A percentile compares a stretch with the other conserved stretches of the same genome.
Evolutionary conservation across 1,139 yeast species (phyloP).

Genomic region (Scheffersomyces titani): DNA sequence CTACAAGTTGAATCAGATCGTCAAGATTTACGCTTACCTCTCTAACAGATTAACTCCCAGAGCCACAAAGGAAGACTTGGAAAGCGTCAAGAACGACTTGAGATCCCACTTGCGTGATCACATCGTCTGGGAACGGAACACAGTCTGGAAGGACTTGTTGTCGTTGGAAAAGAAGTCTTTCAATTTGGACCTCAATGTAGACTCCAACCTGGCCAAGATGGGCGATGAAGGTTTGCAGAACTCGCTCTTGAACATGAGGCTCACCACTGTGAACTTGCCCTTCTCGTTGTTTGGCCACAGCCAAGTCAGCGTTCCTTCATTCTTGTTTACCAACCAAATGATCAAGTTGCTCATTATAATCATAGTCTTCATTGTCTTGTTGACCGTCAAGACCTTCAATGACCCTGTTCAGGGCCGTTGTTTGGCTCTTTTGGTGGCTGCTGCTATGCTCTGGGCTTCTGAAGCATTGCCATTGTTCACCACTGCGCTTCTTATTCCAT

Average conservation of each 20-base stretch:
- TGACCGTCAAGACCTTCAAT: constrained; percentile 60
- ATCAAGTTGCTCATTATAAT: constrained; percentile 49
- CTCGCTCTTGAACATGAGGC: constrained; percentile 25
- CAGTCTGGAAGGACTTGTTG: constrained; percentile 96
- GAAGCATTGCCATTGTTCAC: constrained; percentile 89
- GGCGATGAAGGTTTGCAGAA: constrained; percentile 29
- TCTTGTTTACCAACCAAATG: constrained; percentile 34
- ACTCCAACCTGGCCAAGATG: constrained; percentile 28
- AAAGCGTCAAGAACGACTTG: constrained; percentile 64
- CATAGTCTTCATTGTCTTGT: constrained; percentile 45
- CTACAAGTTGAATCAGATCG: constrained; percentile 47
- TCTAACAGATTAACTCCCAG: constrained; percentile 32
- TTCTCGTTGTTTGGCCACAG: constrained; percentile 20
- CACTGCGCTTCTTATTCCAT: constrained; percentile 80
- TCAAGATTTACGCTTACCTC: constrained; percentile 47
- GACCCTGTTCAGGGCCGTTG: constrained; percentile 73
- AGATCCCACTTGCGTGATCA: constrained; percentile 83
- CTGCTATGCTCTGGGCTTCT: constrained; percentile 90
- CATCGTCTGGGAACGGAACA: constrained; percentile 94
- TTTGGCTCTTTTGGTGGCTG: constrained; percentile 75
- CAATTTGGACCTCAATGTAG: constrained; percentile 32
- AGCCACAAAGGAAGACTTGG: constrained; percentile 36
- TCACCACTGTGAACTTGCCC: constrained; percentile 20
- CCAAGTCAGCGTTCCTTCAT: constrained; percentile 26
- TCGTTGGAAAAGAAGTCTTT: constrained; percentile 71